A percentile compares a stretch with the other conserved stretches of the same genome.
Evolutionary conservation across 352 stramenopile genomes (phyloP).

Genomic region (Globisporangium cystogenes): DNA sequence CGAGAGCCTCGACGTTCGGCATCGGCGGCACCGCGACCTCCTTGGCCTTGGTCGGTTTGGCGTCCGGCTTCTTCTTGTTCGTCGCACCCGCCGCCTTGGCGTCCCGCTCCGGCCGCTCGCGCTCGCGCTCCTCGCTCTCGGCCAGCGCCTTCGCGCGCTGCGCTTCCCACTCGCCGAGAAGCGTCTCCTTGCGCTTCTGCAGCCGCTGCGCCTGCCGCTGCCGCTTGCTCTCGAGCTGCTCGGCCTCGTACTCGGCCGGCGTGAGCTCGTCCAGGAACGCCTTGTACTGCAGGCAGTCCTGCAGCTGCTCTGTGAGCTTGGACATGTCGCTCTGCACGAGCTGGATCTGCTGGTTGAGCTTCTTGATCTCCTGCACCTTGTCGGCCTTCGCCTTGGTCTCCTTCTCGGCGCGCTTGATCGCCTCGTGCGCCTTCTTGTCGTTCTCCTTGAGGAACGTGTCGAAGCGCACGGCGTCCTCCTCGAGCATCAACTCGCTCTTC

Average conservation of each 20-base stretch:
- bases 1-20: slow-evolving; percentile 63
- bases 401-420: slow-evolving; percentile 92
- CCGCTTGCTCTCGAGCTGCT: slow-evolving; percentile 78
- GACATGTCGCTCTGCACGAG: slow-evolving; percentile 92
- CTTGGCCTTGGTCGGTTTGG: slow-evolving; percentile 26
- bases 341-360: slow-evolving; percentile 95
- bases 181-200: slow-evolving; percentile 67
- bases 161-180: slow-evolving; percentile 60
- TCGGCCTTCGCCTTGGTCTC: slow-evolving; percentile 93
- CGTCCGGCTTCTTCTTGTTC: slow-evolving; percentile 48
- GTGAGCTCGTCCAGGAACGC: slow-evolving; percentile 92
- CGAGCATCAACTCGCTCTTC: slow-evolving; percentile 94
- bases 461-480: slow-evolving; percentile 94
- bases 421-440: slow-evolving; percentile 95
- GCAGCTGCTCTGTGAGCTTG: slow-evolving; percentile 92
- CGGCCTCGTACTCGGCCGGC: slow-evolving; percentile 72
- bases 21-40: slow-evolving; percentile 47
- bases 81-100: slow-evolving; percentile 9
- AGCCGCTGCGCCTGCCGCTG: slow-evolving; percentile 52
- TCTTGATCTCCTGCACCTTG: slow-evolving; percentile 94
- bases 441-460: slow-evolving; percentile 98
- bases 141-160: slow-evolving; percentile 45
- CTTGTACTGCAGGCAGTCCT: slow-evolving; percentile 94
- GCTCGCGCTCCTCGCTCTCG: slow-evolving; percentile 69
- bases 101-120: slow-evolving; percentile 62